Conservation (phyloP, 2,329 filamentous ascomycete species). For the Byssothecium circinans region DNA sequence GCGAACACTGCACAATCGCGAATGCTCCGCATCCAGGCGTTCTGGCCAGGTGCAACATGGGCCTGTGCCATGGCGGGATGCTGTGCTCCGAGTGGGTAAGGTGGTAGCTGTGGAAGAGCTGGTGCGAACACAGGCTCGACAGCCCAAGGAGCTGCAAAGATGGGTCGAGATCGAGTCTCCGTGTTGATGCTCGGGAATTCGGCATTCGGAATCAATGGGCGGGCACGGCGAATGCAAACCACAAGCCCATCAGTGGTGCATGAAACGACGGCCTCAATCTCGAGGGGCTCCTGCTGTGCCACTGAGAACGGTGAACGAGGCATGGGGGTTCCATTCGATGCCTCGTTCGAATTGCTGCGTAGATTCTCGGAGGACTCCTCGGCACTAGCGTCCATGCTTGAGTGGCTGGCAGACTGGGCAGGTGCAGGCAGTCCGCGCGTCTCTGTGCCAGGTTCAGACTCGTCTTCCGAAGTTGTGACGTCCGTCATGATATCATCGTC, state of each 20-base stretch:
- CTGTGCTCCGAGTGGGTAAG: constrained; percentile 39
- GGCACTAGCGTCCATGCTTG: constrained; percentile 19
- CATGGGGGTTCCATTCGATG: constrained; percentile 30
- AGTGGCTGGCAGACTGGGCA: constrained; percentile 19
- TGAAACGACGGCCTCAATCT: constrained; percentile 87
- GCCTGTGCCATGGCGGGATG: constrained; percentile 50
- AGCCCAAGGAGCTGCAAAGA: constrained; percentile 82
- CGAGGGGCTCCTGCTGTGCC: constrained; percentile 53
- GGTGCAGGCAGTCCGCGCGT: constrained; percentile 39
- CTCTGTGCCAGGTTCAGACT: constrained; percentile 51
- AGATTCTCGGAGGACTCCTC: constrained; percentile 22
- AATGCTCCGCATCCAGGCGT: constrained; percentile 76
- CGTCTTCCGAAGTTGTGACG: constrained; percentile 52
- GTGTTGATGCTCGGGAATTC: constrained; percentile 22
- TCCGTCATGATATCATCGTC: constrained; percentile 53
- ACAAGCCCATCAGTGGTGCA: constrained; percentile 88
- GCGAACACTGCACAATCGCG: constrained; percentile 86
- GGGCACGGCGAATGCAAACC: constrained; percentile 74
- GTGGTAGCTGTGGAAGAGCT: constrained; percentile 41
- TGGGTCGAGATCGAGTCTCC: constrained; percentile 49
- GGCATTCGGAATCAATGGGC: constrained; percentile 63
- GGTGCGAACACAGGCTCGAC: constrained; percentile 61
- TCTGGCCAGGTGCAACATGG: constrained; percentile 49
- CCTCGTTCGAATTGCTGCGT: constrained; percentile 52
- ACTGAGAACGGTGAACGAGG: constrained; percentile 31